Conservation (phyloP, 352 stramenopile genomes). For the Phytophthora pistaciae region DNA sequence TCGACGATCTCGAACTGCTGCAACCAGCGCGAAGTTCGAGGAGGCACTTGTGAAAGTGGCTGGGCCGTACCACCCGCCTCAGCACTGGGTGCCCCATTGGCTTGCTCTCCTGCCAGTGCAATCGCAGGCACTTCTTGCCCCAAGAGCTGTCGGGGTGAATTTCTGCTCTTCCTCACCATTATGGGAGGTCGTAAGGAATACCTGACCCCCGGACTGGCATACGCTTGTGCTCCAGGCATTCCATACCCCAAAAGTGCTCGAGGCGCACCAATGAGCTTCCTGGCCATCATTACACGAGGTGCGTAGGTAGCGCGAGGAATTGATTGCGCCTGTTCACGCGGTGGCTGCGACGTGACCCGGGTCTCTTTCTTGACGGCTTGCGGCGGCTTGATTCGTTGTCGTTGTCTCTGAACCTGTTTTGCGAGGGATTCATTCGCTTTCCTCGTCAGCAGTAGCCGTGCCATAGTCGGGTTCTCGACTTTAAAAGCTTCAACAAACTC, state of each 20-base stretch:
- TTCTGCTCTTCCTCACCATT: neutral
- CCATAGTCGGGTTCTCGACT: constrained; percentile 23
- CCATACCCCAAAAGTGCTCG: neutral
- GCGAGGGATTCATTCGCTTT: constrained; percentile 6
- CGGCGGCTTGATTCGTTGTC: neutral
- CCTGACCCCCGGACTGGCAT: neutral
- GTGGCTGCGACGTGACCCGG: neutral
- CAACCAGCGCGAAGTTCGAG: constrained; percentile 9
- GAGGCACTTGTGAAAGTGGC: neutral
- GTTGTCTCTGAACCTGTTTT: neutral
- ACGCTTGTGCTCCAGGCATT: neutral
- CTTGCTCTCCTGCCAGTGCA: neutral
- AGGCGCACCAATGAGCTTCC: neutral
- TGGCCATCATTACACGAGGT: neutral
- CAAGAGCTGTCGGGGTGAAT: neutral
- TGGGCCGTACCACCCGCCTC: neutral
- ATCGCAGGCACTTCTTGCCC: neutral
- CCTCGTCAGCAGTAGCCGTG: constrained; percentile 5
- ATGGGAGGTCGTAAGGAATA: neutral
- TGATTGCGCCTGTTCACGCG: neutral
- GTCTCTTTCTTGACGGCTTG: neutral
- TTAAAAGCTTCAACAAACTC: constrained; percentile 32
- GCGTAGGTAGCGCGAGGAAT: neutral
- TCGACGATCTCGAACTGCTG: constrained; percentile 31
- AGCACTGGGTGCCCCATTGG: neutral